Evolutionary conservation across 495 filamentous ascomycete species (phyloP), one percentile per base, ranked within the genome.

Genomic region (Hyphodiscus hymeniophilus): DNA sequence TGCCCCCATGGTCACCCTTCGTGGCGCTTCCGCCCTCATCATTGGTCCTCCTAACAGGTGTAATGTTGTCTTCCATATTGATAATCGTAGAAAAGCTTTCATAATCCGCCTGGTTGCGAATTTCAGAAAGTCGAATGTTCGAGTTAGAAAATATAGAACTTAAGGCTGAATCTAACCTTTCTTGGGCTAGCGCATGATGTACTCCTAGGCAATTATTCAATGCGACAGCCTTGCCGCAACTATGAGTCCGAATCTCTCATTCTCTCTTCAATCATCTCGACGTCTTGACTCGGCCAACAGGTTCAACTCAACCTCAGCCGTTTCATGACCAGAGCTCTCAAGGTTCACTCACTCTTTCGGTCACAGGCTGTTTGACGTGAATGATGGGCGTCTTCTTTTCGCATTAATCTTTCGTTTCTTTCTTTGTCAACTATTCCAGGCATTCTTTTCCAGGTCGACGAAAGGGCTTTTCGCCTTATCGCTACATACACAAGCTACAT

Each of bases 11-110:
- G 30, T 40, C 17, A n/a, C 32, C 50, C 30, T 18, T 32, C 5
- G 36, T 8, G 3, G 43, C n/a, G 26, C 23, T 45, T 3, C 23
- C 44, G 32, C 17, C 18, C 5, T 23, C 40, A 16, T 20, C 18
- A 18, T 17, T 31, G 17, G 17, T 34, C 22, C 48, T 38, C n/a
- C 17, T 22, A 18, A 45, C 21, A 28, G 41, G 5, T 11, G 46
- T 11, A 42, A 45, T 21, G 22, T 47, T 45, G 46, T 59, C 56
- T 26, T 45, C 52, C 56, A 59, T 59, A 42, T 47, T 47, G 20
- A 16, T 7, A 47, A 26, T 24, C n/a, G 26, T 55, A 12, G 33
- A 21, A 51, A 13, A 40, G 10, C 22, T 47, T 40, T 52, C 52
- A 59, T 59, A 45, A 41, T 47, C 38, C 30, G 17, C 26, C 41